These are phyloP conservation scores for Xylariaceae sp. DNA, from an alignment of 2,329 filamentous ascomycete genomes.

Conservation along the genomic window DNA sequence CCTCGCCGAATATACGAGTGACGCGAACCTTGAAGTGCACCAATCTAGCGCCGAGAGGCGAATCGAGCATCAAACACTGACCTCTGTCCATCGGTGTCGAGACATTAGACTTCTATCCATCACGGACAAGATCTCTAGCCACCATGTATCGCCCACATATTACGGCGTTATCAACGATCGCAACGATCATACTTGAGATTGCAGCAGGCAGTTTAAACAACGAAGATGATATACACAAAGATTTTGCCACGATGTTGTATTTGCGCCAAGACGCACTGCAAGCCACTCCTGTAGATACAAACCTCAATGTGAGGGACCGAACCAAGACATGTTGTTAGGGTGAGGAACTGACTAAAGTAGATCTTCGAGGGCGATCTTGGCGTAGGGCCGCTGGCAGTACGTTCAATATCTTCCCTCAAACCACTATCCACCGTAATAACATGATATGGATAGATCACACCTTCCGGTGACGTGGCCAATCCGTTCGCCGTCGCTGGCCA, in stretches of 20 bases:
- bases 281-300: constrained; percentile 17
- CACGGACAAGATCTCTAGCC: too few relatives aligned
- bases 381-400: constrained; percentile 36
- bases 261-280: constrained; percentile 32
- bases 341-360: constrained; percentile 24
- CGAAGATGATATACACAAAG: constrained; percentile 33
- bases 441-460: background rate
- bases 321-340: too few relatives aligned
- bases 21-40: too few relatives aligned
- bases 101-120: too few relatives aligned
- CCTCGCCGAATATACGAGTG: too few relatives aligned
- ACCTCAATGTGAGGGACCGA: constrained; percentile 37
- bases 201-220: constrained; percentile 16
- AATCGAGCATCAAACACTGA: background rate
- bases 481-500: background rate
- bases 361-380: constrained; percentile 41
- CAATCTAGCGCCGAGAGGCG: too few relatives aligned
- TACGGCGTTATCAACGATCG: constrained; percentile 15
- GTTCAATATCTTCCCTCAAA: constrained; percentile 3
- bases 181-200: constrained; percentile 14
- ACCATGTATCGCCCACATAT: constrained; percentile 7
- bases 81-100: background rate
- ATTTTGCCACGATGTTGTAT: constrained; percentile 37
- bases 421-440: too few relatives aligned
- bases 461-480: background rate